A percentile compares a stretch with the other conserved stretches of the same genome.
Conservation (phyloP, 768 basidiomycete species). For the Vishniacozyma victoriae region DNA sequence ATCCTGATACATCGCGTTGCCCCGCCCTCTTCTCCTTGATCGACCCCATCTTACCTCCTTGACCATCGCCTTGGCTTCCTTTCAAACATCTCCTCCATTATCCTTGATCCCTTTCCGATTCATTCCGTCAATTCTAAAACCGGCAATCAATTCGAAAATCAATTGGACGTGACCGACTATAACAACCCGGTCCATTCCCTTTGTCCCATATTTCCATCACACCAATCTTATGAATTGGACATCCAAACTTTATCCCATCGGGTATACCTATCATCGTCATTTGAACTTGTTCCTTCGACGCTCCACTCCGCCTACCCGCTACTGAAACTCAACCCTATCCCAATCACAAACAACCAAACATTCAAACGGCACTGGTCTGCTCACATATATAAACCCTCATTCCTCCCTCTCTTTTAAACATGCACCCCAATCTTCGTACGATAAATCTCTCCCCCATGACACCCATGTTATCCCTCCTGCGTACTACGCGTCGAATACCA, state of each 20-base stretch:
- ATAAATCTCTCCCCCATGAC: conserved; percentile 15
- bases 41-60: neutral
- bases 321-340: neutral
- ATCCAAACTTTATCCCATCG: too few species aligned
- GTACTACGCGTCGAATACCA: neutral
- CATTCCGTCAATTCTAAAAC: too few species aligned
- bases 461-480: conserved; percentile 8
- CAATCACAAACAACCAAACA: neutral
- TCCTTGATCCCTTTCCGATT: too few species aligned
- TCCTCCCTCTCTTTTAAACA: conserved; percentile 9
- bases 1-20: neutral
- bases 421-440: conserved; percentile 41
- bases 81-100: too few species aligned
- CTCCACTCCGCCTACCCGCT: neutral
- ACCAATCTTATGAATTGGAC: too few species aligned
- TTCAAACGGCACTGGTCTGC: neutral
- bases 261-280: too few species aligned
- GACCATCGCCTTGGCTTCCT: neutral
- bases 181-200: too few species aligned
- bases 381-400: neutral
- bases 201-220: too few species aligned
- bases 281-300: neutral
- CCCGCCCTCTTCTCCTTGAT: conserved; percentile 10
- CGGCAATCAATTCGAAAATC: too few species aligned
- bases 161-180: too few species aligned